phyloP scores from a whole-genome alignment of 495 filamentous ascomycete species.

The Penicillium tannophilum region DNA sequence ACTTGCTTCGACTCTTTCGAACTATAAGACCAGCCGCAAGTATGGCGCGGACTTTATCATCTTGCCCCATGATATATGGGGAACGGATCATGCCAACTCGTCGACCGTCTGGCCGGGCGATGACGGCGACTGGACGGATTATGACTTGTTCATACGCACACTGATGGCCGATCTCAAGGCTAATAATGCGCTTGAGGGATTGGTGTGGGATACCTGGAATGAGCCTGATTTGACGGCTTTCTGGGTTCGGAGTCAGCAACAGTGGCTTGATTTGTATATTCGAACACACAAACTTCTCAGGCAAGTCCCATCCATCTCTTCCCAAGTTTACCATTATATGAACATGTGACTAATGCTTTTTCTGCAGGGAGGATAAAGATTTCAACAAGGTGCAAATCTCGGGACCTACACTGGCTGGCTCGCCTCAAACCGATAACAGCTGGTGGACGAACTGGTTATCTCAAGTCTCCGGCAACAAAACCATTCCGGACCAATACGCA shows the following conservation, averaged over 20 bases:
- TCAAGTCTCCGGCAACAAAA: conserved; percentile 27
- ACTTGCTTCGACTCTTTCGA: conserved; percentile 39
- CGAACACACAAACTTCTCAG: conserved; percentile 30
- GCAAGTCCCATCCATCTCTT: conserved; percentile 10
- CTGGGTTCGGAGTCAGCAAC: conserved; percentile 34
- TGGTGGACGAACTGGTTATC: conserved; percentile 36
- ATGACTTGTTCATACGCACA: conserved; percentile 36
- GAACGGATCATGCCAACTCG: conserved; percentile 31
- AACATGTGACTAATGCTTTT: not conserved
- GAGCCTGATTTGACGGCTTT: conserved; percentile 41
- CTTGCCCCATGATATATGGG: conserved; percentile 47
- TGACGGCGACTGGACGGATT: conserved; percentile 40
- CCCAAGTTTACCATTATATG: not conserved
- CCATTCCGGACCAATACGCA: conserved; percentile 40
- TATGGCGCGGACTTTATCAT: conserved; percentile 42
- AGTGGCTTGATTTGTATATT: conserved; percentile 35
- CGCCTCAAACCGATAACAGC: conserved; percentile 19
- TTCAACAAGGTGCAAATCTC: not conserved
- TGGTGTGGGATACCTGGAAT: conserved; percentile 47
- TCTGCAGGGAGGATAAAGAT: not conserved
- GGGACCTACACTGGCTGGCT: not conserved
- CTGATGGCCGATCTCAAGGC: conserved; percentile 34
- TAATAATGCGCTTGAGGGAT: conserved; percentile 31
- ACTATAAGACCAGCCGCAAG: conserved; percentile 39
- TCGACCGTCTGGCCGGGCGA: conserved; percentile 38